These are phyloP conservation scores for Rhynchosporium graminicola DNA, from an alignment of 2,329 filamentous ascomycete species.

Conservation along the genomic window DNA sequence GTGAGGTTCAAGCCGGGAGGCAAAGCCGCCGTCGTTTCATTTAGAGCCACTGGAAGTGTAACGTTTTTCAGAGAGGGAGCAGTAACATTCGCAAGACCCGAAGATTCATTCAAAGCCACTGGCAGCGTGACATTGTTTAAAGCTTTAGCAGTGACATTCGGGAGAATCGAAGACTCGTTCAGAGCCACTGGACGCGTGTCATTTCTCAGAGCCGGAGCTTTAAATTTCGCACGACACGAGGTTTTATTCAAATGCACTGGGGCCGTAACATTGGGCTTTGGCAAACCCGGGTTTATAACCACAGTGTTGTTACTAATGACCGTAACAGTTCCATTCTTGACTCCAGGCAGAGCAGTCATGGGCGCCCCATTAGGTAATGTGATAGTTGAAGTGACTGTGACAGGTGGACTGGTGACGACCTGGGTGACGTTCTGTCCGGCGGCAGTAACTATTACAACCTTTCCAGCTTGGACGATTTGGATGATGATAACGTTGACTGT, in stretches of 20 bases:
- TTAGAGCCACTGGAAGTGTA: background rate
- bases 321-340: constrained; percentile 23
- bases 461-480: constrained; percentile 20
- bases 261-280: background rate
- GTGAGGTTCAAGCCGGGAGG: background rate
- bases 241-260: background rate
- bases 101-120: background rate
- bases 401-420: constrained; percentile 18
- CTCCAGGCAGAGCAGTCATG: constrained; percentile 14
- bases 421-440: constrained; percentile 22
- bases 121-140: background rate
- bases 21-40: background rate
- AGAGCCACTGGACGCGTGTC: background rate
- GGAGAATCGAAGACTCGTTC: background rate
- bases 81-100: background rate
- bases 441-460: constrained; percentile 18
- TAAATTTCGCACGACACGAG: background rate
- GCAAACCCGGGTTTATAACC: constrained; percentile 1
- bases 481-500: constrained; percentile 27
- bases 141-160: constrained; percentile 6
- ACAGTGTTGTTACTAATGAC: constrained; percentile 25
- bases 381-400: constrained; percentile 22
- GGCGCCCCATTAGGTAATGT: constrained; percentile 23
- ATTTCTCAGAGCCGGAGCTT: constrained; percentile 3
- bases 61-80: no score